A percentile compares a stretch with the other conserved stretches of the same genome.
phyloP scores from a whole-genome alignment of 1,284 basidiomycete species.

The Apiotrichum domesticum region DNA sequence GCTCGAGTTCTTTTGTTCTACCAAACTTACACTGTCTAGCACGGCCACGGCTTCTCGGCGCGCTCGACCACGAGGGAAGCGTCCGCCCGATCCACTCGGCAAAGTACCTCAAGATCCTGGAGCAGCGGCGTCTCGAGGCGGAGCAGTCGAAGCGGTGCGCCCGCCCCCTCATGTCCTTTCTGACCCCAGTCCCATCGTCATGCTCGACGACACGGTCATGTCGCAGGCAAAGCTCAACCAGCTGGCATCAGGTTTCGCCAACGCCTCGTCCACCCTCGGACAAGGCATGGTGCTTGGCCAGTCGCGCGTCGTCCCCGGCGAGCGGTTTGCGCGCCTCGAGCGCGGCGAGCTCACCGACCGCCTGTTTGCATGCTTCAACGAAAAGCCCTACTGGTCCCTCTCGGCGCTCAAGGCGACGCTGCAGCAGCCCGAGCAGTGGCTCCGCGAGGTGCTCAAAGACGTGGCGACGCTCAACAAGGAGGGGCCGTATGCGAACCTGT shows the following conservation, averaged over 20 bases:
- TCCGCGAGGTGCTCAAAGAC: slow-evolving; percentile 77
- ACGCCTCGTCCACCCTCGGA: slow-evolving; percentile 31
- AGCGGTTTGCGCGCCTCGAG: slow-evolving; percentile 84
- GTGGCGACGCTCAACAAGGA: slow-evolving; percentile 75
- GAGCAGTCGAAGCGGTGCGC: slow-evolving; percentile 44
- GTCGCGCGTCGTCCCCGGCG: slow-evolving; percentile 43
- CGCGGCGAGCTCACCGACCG: slow-evolving; percentile 77
- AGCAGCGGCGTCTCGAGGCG: slow-evolving; percentile 44
- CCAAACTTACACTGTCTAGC: slow-evolving; percentile 10
- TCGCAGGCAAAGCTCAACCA: slow-evolving; percentile 39
- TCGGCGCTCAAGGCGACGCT: slow-evolving; percentile 70
- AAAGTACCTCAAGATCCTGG: slow-evolving; percentile 48
- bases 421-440: slow-evolving; percentile 84
- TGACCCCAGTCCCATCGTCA: slow-evolving; percentile 38
- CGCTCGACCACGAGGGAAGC: slow-evolving; percentile 41
- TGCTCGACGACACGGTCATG: slow-evolving; percentile 42
- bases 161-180: not conserved
- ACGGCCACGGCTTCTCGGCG: slow-evolving; percentile 31
- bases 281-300: slow-evolving; percentile 30
- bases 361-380: slow-evolving; percentile 72
- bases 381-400: slow-evolving; percentile 76
- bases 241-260: slow-evolving; percentile 34
- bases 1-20: no score
- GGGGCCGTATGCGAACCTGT: slow-evolving; percentile 56
- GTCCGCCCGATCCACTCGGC: slow-evolving; percentile 38